These are phyloP conservation scores for Malbranchea cinnamomea DNA, from an alignment of 2,329 filamentous ascomycete genomes.

Conservation along the genomic window DNA sequence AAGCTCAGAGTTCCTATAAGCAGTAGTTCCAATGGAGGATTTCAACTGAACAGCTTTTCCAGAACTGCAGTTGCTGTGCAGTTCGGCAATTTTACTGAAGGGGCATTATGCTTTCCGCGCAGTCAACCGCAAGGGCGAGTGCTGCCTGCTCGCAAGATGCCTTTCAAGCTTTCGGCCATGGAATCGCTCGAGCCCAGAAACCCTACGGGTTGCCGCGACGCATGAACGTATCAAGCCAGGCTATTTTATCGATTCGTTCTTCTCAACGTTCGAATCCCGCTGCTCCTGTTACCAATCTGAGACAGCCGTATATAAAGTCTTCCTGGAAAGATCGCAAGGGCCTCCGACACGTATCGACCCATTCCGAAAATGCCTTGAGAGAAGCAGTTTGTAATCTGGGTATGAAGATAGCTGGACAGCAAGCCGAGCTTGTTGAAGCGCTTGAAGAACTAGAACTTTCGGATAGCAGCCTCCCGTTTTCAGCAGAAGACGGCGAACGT, in stretches of 20 bases:
- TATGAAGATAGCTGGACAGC: constrained; percentile 23
- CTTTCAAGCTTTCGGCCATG: constrained; percentile 12
- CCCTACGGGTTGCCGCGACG: too few species aligned
- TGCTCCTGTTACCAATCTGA: background rate
- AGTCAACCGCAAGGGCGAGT: constrained; percentile 17
- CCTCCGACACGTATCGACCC: constrained; percentile 1
- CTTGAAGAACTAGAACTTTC: constrained; percentile 22
- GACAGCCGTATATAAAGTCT: background rate
- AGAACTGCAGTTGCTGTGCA: too few species aligned
- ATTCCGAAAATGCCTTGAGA: constrained; percentile 16
- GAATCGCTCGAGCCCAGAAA: too few species aligned
- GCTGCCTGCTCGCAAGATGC: constrained; percentile 16
- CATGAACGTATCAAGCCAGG: constrained; percentile 4
- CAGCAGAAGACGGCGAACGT: too few species aligned
- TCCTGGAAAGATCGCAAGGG: background rate
- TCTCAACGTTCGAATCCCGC: constrained; percentile 1
- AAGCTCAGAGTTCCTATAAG: too few species aligned
- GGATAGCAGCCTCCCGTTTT: too few species aligned
- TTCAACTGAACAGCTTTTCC: too few species aligned
- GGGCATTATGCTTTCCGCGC: constrained; percentile 23
- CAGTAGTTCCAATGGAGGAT: too few species aligned
- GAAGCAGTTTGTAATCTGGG: constrained; percentile 22
- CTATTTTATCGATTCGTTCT: constrained; percentile 5
- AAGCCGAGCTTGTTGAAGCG: constrained; percentile 19
- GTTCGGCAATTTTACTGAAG: too few species aligned